phyloP scores from a whole-genome alignment of 441 rosid genomes.

The Jatropha multifida region DNA sequence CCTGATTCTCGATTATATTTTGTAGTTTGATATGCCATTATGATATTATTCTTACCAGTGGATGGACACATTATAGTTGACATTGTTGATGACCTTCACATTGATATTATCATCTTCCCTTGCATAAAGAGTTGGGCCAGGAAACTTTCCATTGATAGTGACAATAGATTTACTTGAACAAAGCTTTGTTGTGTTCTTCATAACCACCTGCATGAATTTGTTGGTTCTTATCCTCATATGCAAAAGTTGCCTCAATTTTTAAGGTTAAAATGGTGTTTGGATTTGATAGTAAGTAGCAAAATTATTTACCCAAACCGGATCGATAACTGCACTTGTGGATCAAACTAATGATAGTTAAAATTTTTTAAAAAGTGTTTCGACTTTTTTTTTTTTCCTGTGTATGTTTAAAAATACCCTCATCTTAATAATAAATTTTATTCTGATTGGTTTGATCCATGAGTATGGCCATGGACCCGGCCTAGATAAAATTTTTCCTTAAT shows the following conservation, averaged over 20 bases:
- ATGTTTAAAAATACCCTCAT: no score
- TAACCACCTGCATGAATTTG: constrained; percentile 50
- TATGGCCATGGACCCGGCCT: no score
- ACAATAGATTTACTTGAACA: constrained; percentile 71
- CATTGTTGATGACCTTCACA: constrained; percentile 67
- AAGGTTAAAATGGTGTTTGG: background rate
- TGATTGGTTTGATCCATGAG: no score
- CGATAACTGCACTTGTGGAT: no score
- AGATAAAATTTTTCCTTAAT: background rate
- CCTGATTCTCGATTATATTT: no score
- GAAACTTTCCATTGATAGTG: constrained; percentile 71
- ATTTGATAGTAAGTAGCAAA: background rate
- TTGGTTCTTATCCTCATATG: background rate
- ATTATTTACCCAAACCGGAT: no score
- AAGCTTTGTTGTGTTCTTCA: constrained; percentile 55
- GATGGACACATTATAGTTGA: constrained; percentile 65
- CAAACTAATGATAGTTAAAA: no score
- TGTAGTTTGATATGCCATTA: background rate
- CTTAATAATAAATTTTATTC: no score
- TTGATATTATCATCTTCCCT: constrained; percentile 76
- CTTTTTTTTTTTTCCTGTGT: no score
- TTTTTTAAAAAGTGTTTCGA: no score
- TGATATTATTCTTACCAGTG: constrained; percentile 48
- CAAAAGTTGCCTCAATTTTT: background rate
- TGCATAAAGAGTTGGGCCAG: constrained; percentile 85